Conservation (phyloP, 2,329 filamentous ascomycete genomes). For the Dichotomopilus funicola region DNA sequence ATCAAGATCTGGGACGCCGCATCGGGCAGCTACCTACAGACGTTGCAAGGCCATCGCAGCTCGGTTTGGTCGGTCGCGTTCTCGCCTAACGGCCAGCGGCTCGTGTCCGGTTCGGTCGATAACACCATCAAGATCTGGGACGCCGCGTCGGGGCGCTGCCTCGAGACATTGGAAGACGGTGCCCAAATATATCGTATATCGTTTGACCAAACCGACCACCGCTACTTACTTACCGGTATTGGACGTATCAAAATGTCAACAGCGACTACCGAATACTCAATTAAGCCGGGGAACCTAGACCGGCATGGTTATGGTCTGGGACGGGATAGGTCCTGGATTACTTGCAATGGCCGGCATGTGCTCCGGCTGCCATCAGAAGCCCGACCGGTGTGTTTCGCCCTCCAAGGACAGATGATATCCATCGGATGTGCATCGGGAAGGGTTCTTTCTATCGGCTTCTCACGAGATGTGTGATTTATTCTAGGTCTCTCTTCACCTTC, state of each 20-base stretch:
- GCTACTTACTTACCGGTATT: neutral
- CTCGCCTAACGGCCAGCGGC: neutral
- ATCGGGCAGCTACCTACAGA: too few species aligned
- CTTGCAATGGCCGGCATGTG: constrained; percentile 9
- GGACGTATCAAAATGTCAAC: neutral
- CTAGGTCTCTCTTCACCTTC: constrained; percentile 1
- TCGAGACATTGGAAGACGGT: neutral
- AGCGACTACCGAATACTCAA: neutral
- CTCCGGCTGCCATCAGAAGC: constrained; percentile 5
- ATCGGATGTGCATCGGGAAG: constrained; percentile 12
- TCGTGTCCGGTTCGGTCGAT: neutral
- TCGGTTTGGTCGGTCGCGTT: neutral
- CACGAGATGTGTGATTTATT: constrained; percentile 3
- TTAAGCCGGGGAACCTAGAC: neutral
- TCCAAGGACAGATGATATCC: constrained; percentile 10
- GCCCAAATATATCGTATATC: neutral
- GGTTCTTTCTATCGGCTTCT: constrained; percentile 12
- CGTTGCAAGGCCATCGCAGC: neutral
- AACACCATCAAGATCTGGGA: neutral
- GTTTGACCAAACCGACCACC: neutral
- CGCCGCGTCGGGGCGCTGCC: neutral
- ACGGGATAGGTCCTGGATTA: constrained; percentile 7
- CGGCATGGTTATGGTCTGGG: constrained; percentile 7
- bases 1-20: neutral
- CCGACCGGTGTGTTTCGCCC: neutral